Base-by-base conservation (phyloP, 1,139 yeast species). In the Sugiyamaella novakii region DNA sequence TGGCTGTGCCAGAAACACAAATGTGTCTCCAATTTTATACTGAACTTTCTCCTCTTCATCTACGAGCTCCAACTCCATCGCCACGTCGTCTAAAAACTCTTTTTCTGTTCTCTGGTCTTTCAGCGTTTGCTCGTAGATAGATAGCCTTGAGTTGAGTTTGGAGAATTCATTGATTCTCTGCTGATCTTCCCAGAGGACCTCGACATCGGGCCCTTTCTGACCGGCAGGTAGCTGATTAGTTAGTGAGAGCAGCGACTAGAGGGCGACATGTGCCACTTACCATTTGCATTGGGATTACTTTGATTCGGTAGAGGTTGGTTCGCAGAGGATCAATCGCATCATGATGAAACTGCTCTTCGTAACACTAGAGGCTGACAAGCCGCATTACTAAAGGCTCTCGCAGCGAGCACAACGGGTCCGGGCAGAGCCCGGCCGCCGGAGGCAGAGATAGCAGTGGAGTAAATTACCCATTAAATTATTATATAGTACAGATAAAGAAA, bases 161-260 rank as follows among this genome's bases (percentile, higher is more conserved):
- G 96, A 87, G 63, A 92, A 92, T 64, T 81, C 80, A 67, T 92
- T 92, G 71, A 92, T 92, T 63, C 80, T 80, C 63, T 85, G 83
- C 70, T 92, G 98, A 66, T 92, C 98, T 53, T 80, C 89, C 81
- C 91, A 86, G 22, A 82, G 74, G 21, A 92, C 98, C 62, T 87
- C 94, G 0, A 85, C 46, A 47, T 55, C 50, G 54, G 60, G 30
- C 55, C 60, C 30, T 46, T 50, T 35, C n/a, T 33, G 46, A 18
- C 46, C 46, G 6, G 30, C 40, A 5, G 46, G 46, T 34, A 42
- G 33, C 46, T 42, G 10, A 12, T 10, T 12, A 28, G 31, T 28
- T 28, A 28, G 14, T 28, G 5, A 24, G 27, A n/a, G n/a, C n/a
- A n/a, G n/a, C n/a, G n/a, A 22, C 25, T 8, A 5, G 5, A 22